These are phyloP conservation scores for Simplicillium sp. DNA, from an alignment of 2,329 filamentous ascomycete species.

Conservation along the genomic window DNA sequence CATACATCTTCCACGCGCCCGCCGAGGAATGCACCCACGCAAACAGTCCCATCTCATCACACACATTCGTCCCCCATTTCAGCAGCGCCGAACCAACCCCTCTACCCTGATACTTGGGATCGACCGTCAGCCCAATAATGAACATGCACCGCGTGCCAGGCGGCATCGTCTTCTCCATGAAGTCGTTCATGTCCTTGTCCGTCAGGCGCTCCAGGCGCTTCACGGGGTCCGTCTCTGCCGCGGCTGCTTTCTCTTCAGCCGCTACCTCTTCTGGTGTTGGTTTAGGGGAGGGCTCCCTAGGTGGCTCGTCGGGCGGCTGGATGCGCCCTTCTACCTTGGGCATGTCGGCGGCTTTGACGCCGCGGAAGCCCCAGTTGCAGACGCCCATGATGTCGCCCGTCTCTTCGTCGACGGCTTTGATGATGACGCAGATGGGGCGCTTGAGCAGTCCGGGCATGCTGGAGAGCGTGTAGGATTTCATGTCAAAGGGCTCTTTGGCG, in stretches of 20 bases:
- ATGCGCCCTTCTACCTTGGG: constrained; percentile 10
- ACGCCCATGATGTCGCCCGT: constrained; percentile 18
- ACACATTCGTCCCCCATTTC: constrained; percentile 18
- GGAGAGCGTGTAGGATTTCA: constrained; percentile 14
- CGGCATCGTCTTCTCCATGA: constrained; percentile 21
- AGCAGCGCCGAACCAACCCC: constrained; percentile 22
- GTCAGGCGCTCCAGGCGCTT: constrained; percentile 19
- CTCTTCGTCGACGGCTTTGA: constrained; percentile 21
- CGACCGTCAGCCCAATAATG: constrained; percentile 19
- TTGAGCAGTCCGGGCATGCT: constrained; percentile 14
- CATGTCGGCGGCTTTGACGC: constrained; percentile 15
- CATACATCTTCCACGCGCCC: constrained; percentile 17
- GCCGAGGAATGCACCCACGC: constrained; percentile 26
- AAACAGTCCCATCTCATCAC: constrained; percentile 17
- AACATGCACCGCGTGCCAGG: constrained; percentile 20
- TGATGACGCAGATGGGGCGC: constrained; percentile 13
- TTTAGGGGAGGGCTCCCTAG: neutral
- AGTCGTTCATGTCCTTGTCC: constrained; percentile 18
- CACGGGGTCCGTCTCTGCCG: constrained; percentile 12
- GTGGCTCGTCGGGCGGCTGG: neutral
- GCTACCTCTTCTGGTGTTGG: neutral
- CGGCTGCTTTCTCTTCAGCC: neutral
- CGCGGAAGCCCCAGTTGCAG: constrained; percentile 20
- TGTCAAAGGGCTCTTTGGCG: constrained; percentile 16
- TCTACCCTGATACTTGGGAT: constrained; percentile 17